Conservation (phyloP, 331 rosid species). For the Ulmus americana region DNA sequence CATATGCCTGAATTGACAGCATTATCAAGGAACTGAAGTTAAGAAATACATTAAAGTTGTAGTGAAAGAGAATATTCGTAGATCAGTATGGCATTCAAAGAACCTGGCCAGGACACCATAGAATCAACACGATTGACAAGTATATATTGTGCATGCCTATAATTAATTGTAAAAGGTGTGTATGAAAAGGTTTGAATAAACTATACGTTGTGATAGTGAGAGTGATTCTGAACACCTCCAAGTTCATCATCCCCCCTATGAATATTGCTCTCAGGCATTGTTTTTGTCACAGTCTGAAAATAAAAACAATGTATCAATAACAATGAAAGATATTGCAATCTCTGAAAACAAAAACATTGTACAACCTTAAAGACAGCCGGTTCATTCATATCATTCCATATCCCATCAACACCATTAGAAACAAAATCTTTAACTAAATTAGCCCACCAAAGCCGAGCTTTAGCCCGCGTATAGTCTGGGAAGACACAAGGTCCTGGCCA, state of each 20-base stretch:
- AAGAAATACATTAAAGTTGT: background rate
- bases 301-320: conserved; percentile 4
- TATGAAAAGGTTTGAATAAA: conserved; percentile 23
- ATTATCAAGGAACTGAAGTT: conserved; percentile 23
- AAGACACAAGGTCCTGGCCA: conserved; percentile 96
- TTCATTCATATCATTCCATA: conserved; percentile 98
- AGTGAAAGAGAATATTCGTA: conserved; percentile 11
- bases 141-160: conserved; percentile 4
- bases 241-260: conserved; percentile 84
- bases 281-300: conserved; percentile 65
- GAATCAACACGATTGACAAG: too few relatives aligned
- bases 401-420: conserved; percentile 82
- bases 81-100: conserved; percentile 19
- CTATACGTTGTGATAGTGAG: conserved; percentile 79
- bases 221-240: conserved; percentile 82
- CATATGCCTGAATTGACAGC: conserved; percentile 58
- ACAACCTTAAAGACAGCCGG: conserved; percentile 80
- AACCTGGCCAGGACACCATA: too few relatives aligned
- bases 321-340: background rate
- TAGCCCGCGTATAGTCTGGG: conserved; percentile 84
- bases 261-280: conserved; percentile 83
- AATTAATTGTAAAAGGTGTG: conserved; percentile 19
- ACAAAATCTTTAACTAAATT: conserved; percentile 69
- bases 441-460: conserved; percentile 86
- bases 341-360: background rate